Evolutionary conservation across 495 filamentous ascomycete species (phyloP).

Genomic region (Talaromyces trachyspermus): DNA sequence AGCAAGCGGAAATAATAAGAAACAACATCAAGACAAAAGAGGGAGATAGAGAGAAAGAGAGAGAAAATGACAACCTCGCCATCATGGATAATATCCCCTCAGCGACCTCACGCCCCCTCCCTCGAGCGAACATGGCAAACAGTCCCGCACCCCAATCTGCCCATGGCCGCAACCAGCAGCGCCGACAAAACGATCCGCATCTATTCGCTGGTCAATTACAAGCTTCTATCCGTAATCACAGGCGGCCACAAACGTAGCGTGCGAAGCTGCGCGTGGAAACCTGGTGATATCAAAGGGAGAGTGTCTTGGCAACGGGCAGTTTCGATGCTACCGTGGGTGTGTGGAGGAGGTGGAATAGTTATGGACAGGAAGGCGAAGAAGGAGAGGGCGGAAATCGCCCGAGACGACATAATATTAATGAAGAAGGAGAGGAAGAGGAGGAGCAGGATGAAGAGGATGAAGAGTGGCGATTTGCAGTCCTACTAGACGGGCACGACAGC

Average conservation of each 20-base stretch:
- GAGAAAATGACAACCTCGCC: constrained; percentile 7
- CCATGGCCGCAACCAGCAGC: constrained; percentile 82
- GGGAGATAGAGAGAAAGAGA: not conserved
- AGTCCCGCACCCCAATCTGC: constrained; percentile 76
- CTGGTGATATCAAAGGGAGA: constrained; percentile 47
- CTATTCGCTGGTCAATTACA: constrained; percentile 76
- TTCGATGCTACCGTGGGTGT: constrained; percentile 89
- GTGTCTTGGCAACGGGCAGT: constrained; percentile 79
- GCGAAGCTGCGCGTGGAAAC: constrained; percentile 78
- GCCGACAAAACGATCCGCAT: constrained; percentile 77
- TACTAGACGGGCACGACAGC: constrained; percentile 88
- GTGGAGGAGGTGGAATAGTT: constrained; percentile 63
- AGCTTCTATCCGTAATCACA: constrained; percentile 66
- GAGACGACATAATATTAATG: constrained; percentile 13
- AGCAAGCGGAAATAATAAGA: not conserved
- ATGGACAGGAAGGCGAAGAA: constrained; percentile 22
- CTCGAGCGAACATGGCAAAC: constrained; percentile 77
- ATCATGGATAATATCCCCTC: constrained; percentile 13
- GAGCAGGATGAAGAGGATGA: constrained; percentile 52
- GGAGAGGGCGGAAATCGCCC: constrained; percentile 16
- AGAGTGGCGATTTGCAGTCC: constrained; percentile 80
- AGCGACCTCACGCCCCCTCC: constrained; percentile 52
- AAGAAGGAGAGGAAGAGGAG: constrained; percentile 1
- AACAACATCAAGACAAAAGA: not conserved
- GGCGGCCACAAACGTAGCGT: constrained; percentile 88